Evolutionary conservation across 176 grass and related monocot species (phyloP).

Genomic region (Hordeum marinum): DNA sequence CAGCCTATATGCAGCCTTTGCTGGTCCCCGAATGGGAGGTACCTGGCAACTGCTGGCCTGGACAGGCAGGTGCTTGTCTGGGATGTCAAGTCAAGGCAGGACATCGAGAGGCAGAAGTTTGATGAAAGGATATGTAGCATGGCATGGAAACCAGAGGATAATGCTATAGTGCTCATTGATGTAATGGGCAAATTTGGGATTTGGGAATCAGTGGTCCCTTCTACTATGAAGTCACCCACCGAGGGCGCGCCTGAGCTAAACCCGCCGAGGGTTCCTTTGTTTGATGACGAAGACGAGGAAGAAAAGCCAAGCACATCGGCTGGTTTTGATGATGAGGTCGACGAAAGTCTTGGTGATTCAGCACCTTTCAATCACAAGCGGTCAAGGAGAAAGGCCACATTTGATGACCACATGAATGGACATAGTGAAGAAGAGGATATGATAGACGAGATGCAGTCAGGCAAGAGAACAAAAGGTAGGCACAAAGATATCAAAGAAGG

Average conservation of each 20-base stretch:
- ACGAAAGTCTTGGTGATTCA: conserved; percentile 58
- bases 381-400: conserved; percentile 38
- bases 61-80: conserved; percentile 90
- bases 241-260: conserved; percentile 55
- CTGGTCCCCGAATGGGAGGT: conserved; percentile 92
- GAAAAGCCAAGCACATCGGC: conserved; percentile 51
- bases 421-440: conserved; percentile 62
- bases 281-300: conserved; percentile 72
- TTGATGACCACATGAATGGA: conserved; percentile 37
- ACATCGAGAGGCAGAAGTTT: conserved; percentile 90
- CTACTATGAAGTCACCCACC: conserved; percentile 68
- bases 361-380: conserved; percentile 47
- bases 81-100: conserved; percentile 94
- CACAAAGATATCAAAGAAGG: conserved; percentile 30
- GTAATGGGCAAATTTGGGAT: conserved; percentile 71
- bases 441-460: conserved; percentile 49
- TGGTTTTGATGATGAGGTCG: conserved; percentile 65
- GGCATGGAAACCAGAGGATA: conserved; percentile 80
- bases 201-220: conserved; percentile 75
- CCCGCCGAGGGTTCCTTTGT: conserved; percentile 40
- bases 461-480: conserved; percentile 55
- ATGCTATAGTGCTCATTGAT: conserved; percentile 79
- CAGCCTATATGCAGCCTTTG: conserved; percentile 64
- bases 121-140: conserved; percentile 70
- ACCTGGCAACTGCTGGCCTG: conserved; percentile 67